Evolutionary conservation across 306 rosid genomes (phyloP).

Genomic region (Vicia villosa): DNA sequence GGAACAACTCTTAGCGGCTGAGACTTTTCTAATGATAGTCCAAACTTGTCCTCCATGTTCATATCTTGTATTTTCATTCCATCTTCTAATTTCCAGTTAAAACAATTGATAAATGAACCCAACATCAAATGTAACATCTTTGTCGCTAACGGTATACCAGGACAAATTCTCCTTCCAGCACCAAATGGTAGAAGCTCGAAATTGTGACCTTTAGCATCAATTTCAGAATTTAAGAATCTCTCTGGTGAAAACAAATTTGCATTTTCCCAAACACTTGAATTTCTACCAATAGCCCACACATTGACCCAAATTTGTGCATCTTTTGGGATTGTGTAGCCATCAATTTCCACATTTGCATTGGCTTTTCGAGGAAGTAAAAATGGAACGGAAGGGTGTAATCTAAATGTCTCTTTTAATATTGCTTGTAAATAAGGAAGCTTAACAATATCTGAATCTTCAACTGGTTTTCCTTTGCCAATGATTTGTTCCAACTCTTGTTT

Average conservation of each 20-base stretch:
- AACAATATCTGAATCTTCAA: too few species aligned
- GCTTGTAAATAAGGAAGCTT: too few species aligned
- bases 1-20: constrained; percentile 45
- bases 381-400: too few species aligned
- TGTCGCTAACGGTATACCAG: constrained; percentile 39
- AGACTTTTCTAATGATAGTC: constrained; percentile 41
- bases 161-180: constrained; percentile 42
- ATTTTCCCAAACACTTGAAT: neutral
- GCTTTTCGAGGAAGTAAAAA: too few species aligned
- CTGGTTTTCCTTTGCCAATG: too few species aligned
- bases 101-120: constrained; percentile 45
- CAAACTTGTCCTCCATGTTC: constrained; percentile 49
- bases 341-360: too few species aligned
- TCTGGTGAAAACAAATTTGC: constrained; percentile 46
- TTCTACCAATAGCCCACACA: too few species aligned
- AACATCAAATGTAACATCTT: constrained; percentile 41
- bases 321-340: too few species aligned
- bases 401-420: too few species aligned
- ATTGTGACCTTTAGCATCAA: constrained; percentile 42
- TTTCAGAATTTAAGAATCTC: constrained; percentile 42
- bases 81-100: constrained; percentile 54
- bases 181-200: constrained; percentile 24
- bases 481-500: too few species aligned
- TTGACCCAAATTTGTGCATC: too few species aligned
- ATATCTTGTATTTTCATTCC: constrained; percentile 35